Percentiles rank a stretch among this genome's conserved stretches.
These are phyloP conservation scores for Ophidiomyces ophidiicola DNA, from an alignment of 2,329 filamentous ascomycete genomes.

Conservation along the genomic window DNA sequence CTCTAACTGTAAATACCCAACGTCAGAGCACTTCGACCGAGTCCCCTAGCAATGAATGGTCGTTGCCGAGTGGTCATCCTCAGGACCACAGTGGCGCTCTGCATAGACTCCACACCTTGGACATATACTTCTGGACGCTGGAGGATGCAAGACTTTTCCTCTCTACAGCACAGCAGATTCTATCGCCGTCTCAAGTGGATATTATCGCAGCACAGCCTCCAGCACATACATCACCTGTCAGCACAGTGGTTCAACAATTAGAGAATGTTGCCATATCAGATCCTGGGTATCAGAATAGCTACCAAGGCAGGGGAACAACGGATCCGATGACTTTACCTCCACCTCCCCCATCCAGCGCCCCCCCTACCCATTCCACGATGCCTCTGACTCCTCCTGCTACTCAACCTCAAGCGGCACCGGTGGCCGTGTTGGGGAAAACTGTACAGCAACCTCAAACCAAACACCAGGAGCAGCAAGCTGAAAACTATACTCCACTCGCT, in stretches of 20 bases:
- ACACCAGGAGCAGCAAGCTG: slow-evolving; percentile 20
- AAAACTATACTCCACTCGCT: slow-evolving; percentile 41
- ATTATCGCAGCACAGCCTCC: slow-evolving; percentile 36
- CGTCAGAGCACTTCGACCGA: slow-evolving; percentile 20
- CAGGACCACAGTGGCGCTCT: slow-evolving; percentile 43
- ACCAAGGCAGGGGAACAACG: slow-evolving; percentile 18
- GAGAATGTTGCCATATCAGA: slow-evolving; percentile 50
- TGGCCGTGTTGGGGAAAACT: slow-evolving; percentile 12
- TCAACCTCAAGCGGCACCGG: slow-evolving; percentile 16
- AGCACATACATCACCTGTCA: slow-evolving; percentile 35
- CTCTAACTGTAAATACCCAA: slow-evolving; percentile 41
- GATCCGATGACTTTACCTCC: slow-evolving; percentile 17
- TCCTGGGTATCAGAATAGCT: slow-evolving; percentile 34
- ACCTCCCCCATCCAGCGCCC: slow-evolving; percentile 17
- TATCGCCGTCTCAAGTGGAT: slow-evolving; percentile 35
- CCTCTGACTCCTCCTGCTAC: slow-evolving; percentile 16
- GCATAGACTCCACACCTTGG: slow-evolving; percentile 47
- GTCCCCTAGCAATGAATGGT: slow-evolving; percentile 40
- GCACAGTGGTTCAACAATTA: slow-evolving; percentile 51
- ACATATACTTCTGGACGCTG: slow-evolving; percentile 53
- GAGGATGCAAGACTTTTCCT: slow-evolving; percentile 46
- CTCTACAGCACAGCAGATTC: slow-evolving; percentile 30
- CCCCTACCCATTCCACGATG: slow-evolving; percentile 17
- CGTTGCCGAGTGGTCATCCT: slow-evolving; percentile 42
- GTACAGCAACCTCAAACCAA: slow-evolving; percentile 4